These are phyloP conservation scores for Clavariopsis aquatica DNA, from an alignment of 495 filamentous ascomycete genomes.

Conservation along the genomic window DNA sequence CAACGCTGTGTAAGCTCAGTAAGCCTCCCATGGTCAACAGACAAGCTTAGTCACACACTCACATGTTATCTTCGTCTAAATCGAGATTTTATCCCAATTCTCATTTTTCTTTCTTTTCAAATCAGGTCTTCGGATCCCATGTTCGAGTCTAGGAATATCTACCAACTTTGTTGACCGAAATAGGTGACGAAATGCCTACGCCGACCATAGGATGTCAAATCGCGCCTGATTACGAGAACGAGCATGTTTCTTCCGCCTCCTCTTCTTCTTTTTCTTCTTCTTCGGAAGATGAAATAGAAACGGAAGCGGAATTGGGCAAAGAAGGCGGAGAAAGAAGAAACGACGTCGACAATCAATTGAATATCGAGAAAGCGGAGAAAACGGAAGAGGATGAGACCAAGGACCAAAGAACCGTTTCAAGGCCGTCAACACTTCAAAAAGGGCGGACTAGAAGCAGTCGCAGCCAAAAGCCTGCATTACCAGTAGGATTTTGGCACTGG, in stretches of 20 bases:
- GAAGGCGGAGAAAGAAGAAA: not conserved
- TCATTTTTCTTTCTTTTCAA: too few relatives aligned
- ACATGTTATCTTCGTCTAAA: too few relatives aligned
- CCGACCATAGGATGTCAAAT: constrained; percentile 31
- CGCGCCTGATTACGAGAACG: constrained; percentile 25
- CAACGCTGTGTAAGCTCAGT: not conserved
- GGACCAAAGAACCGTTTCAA: not conserved
- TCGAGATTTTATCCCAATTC: too few relatives aligned
- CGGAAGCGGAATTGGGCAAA: constrained; percentile 5
- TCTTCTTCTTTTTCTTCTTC: too few relatives aligned
- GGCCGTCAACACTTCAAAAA: constrained; percentile 18
- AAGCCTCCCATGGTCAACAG: not conserved
- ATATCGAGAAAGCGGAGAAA: constrained; percentile 33
- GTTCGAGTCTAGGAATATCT: too few relatives aligned
- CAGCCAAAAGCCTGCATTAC: not conserved
- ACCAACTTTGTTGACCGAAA: not conserved
- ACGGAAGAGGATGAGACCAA: not conserved
- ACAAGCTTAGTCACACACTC: too few relatives aligned
- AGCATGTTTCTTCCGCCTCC: not conserved
- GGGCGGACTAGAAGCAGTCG: constrained; percentile 25
- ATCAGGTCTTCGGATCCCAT: too few relatives aligned
- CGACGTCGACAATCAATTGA: not conserved
- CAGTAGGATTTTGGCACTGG: constrained; percentile 56
- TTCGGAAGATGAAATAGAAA: too few relatives aligned
- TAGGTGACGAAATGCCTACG: not conserved